phyloP scores from a whole-genome alignment of 768 basidiomycete genomes.

The Rhodocollybia butyracea region DNA sequence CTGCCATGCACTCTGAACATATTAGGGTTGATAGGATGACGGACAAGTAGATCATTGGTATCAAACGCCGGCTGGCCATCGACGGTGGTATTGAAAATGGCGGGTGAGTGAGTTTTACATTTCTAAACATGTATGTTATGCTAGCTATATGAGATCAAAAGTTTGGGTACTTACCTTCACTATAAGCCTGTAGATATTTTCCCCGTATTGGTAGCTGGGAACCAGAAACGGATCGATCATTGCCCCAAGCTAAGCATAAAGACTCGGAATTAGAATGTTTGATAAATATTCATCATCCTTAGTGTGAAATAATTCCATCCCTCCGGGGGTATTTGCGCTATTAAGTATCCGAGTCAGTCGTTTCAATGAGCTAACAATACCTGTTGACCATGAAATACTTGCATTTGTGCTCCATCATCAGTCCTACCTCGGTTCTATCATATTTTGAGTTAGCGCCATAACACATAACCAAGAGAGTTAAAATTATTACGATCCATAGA shows the following conservation, averaged over 20 bases:
- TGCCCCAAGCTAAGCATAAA: background rate
- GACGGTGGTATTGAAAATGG: slow-evolving; percentile 25
- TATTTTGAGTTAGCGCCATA: too few species aligned
- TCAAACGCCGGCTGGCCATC: too few species aligned
- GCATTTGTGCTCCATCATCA: background rate
- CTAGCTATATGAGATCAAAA: background rate
- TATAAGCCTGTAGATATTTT: background rate
- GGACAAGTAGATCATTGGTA: too few species aligned
- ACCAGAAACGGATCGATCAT: background rate
- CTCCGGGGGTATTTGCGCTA: background rate
- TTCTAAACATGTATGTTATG: background rate
- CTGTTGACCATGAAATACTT: background rate
- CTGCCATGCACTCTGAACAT: slow-evolving; percentile 31
- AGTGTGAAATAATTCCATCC: background rate
- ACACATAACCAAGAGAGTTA: background rate
- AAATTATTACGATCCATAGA: background rate
- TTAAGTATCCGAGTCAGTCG: background rate
- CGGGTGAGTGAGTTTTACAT: slow-evolving; percentile 8
- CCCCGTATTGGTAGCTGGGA: background rate
- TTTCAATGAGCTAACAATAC: background rate
- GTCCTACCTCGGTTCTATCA: too few species aligned
- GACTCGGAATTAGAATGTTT: background rate
- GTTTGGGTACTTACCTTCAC: background rate
- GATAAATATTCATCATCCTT: background rate
- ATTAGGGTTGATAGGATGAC: slow-evolving; percentile 19